Evolutionary conservation across 169 alveolate genomes (phyloP).

Genomic region (Plasmodium inui): DNA sequence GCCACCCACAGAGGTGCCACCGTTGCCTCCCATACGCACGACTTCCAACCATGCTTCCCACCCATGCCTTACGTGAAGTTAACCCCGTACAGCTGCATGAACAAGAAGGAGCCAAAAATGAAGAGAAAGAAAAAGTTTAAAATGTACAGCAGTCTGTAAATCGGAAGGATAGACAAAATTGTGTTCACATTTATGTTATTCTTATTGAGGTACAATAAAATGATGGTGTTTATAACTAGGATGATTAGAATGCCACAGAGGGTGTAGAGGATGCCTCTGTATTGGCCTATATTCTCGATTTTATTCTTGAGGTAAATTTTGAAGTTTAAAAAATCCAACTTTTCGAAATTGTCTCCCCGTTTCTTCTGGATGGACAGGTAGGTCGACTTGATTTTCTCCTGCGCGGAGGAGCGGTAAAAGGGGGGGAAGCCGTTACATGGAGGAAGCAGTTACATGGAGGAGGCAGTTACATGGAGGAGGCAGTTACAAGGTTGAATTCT

Average conservation of each 20-base stretch:
- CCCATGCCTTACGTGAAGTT: slow-evolving; percentile 56
- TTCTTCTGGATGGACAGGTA: slow-evolving; percentile 52
- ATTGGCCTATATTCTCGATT: slow-evolving; percentile 43
- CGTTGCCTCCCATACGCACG: no score
- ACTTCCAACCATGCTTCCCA: no score
- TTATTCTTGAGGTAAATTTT: slow-evolving; percentile 52
- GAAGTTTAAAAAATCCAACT: slow-evolving; percentile 40
- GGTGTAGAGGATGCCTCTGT: slow-evolving; percentile 15
- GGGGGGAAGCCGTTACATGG: not conserved
- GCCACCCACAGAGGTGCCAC: no score
- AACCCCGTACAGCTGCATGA: slow-evolving; percentile 63
- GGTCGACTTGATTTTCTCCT: slow-evolving; percentile 57
- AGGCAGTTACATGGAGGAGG: not conserved
- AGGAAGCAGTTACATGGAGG: not conserved
- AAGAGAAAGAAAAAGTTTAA: slow-evolving; percentile 60
- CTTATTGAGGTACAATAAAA: slow-evolving; percentile 31
- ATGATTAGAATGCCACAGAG: slow-evolving; percentile 35
- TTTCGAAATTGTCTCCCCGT: slow-evolving; percentile 44
- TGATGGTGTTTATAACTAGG: slow-evolving; percentile 34
- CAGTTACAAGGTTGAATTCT: not conserved
- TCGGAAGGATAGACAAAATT: slow-evolving; percentile 37
- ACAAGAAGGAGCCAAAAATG: slow-evolving; percentile 46
- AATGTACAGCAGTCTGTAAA: slow-evolving; percentile 32
- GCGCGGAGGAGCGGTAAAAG: not conserved
- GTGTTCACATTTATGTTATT: slow-evolving; percentile 30